phyloP scores from a whole-genome alignment of 225 moss, liverwort and hornwort genomes.

The Physcomitrium patens region DNA sequence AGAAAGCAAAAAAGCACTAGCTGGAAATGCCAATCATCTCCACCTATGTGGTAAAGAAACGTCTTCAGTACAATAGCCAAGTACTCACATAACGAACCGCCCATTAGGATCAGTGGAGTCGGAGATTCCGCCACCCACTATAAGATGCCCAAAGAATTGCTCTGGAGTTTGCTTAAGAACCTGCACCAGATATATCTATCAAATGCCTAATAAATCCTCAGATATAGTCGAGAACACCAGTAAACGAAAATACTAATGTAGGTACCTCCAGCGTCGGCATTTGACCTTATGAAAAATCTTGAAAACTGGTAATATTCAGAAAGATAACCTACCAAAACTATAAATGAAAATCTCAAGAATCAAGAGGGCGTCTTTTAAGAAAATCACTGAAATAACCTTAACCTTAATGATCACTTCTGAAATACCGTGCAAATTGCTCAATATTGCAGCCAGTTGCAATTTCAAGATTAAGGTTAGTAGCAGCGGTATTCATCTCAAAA shows the following conservation, averaged over 20 bases:
- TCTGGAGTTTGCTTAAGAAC: conserved; percentile 83
- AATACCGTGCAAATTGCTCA: too few relatives aligned
- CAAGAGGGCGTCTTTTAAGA: not conserved
- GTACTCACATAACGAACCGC: conserved; percentile 52
- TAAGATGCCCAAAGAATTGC: conserved; percentile 91
- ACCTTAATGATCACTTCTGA: too few relatives aligned
- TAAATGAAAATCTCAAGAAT: not conserved
- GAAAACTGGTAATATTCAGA: conserved; percentile 92
- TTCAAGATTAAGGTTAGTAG: too few relatives aligned
- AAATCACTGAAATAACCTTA: not conserved
- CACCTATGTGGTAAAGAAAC: not conserved
- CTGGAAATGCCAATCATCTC: conserved; percentile 1
- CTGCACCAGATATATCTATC: conserved; percentile 44
- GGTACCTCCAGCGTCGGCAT: conserved; percentile 96
- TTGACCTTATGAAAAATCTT: conserved; percentile 94
- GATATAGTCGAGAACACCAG: not conserved
- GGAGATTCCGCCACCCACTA: conserved; percentile 94
- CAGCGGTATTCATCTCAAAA: too few relatives aligned
- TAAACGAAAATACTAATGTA: not conserved
- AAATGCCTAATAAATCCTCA: conserved; percentile 10
- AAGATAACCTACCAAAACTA: conserved; percentile 70
- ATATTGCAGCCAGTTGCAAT: too few relatives aligned
- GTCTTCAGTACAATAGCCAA: not conserved
- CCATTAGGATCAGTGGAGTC: conserved; percentile 90
- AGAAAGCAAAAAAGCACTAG: too few relatives aligned